These are phyloP conservation scores for Solanum gandarillasii DNA, from an alignment of 257 asterid genomes.

Conservation along the genomic window DNA sequence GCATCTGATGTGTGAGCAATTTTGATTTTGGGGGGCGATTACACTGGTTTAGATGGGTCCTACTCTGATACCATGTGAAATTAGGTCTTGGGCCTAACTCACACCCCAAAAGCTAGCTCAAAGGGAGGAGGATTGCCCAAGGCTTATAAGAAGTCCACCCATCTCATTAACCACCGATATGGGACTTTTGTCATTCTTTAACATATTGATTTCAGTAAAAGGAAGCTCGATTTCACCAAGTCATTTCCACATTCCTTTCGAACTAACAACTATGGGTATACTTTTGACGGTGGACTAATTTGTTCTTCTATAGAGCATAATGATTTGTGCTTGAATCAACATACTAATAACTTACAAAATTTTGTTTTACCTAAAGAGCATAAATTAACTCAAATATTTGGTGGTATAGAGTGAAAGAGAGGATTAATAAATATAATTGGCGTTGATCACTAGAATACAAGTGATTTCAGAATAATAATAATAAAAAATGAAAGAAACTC, in stretches of 20 bases:
- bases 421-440: not conserved
- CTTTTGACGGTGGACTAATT: not conserved
- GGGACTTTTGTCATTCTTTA: too few species aligned
- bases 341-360: not conserved
- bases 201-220: not conserved
- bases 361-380: not conserved
- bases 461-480: not conserved
- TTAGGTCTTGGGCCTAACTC: too few species aligned
- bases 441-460: not conserved
- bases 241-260: not conserved
- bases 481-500: not conserved
- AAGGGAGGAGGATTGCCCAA: too few species aligned
- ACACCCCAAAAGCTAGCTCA: too few species aligned
- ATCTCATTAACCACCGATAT: too few species aligned
- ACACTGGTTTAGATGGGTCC: too few species aligned
- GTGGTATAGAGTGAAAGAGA: not conserved
- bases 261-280: not conserved
- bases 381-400: not conserved
- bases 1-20: too few species aligned
- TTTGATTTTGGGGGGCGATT: too few species aligned
- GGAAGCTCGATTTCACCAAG: not conserved
- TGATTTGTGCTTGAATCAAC: not conserved
- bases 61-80: too few species aligned
- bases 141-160: too few species aligned
- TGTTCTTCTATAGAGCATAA: not conserved